These are phyloP conservation scores for Spathaspora sp. DNA, from an alignment of 1,139 yeast genomes.

Conservation along the genomic window DNA sequence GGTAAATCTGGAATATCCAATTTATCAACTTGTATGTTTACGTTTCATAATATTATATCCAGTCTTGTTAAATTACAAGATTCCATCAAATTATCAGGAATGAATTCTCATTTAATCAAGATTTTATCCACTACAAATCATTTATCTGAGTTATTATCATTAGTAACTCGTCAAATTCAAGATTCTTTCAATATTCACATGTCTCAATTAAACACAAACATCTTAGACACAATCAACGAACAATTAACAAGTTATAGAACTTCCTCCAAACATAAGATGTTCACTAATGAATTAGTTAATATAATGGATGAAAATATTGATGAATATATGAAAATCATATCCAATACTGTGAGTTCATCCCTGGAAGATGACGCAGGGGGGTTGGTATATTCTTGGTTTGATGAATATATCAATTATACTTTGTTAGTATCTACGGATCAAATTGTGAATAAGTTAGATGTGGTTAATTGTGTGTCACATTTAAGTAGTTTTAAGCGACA, in stretches of 20 bases:
- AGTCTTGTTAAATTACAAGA: conserved; percentile 19
- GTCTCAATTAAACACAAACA: conserved; percentile 8
- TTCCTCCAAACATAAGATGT: conserved; percentile 10
- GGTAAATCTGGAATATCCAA: conserved; percentile 3
- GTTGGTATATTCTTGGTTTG: conserved; percentile 26
- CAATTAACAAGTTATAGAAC: not conserved
- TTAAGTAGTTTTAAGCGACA: conserved; percentile 7
- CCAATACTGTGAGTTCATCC: conserved; percentile 10
- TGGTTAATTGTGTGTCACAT: conserved; percentile 15
- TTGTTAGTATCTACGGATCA: conserved; percentile 11
- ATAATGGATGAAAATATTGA: conserved; percentile 29
- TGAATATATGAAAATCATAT: conserved; percentile 19
- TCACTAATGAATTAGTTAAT: conserved; percentile 21
- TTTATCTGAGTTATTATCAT: conserved; percentile 5
- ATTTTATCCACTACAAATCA: conserved; percentile 6
- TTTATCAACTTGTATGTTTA: conserved; percentile 13
- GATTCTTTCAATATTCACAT: conserved; percentile 7
- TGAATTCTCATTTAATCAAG: conserved; percentile 7
- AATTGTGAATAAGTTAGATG: conserved; percentile 9
- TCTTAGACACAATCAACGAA: conserved; percentile 5
- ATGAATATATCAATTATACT: conserved; percentile 14
- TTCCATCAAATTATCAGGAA: conserved; percentile 8
- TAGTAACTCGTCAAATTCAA: conserved; percentile 7
- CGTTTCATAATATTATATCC: conserved; percentile 24
- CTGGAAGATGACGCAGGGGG: conserved; percentile 14